phyloP scores from a whole-genome alignment of 225 moss, liverwort and hornwort genomes.

The Polytrichum formosum region DNA sequence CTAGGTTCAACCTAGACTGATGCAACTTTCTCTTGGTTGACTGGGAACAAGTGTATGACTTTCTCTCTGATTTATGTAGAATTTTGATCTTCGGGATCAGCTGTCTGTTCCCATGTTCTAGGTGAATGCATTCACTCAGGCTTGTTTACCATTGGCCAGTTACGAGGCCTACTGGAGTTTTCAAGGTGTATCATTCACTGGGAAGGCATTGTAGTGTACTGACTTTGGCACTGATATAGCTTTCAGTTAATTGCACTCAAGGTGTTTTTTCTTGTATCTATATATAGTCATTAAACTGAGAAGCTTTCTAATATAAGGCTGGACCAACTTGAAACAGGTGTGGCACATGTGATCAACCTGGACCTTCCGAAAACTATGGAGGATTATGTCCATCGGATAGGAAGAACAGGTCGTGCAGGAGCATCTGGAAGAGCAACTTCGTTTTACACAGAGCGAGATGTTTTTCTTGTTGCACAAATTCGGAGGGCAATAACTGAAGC shows the following conservation, averaged over 20 bases:
- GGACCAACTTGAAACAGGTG: slow-evolving; percentile 48
- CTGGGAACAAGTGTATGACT: no score
- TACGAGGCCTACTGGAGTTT: no score
- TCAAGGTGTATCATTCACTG: neutral
- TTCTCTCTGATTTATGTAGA: no score
- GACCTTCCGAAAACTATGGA: slow-evolving; percentile 99
- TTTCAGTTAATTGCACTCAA: neutral
- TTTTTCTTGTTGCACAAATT: slow-evolving; percentile 96
- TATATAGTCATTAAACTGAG: no score
- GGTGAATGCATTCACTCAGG: no score
- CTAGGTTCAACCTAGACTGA: no score
- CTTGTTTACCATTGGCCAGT: no score
- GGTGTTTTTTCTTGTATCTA: no score
- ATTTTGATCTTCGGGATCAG: no score
- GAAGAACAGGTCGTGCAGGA: slow-evolving; percentile 96
- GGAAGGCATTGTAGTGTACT: neutral
- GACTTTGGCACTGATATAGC: slow-evolving; percentile 3
- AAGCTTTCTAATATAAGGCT: neutral
- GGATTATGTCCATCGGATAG: slow-evolving; percentile 97
- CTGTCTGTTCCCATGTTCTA: no score
- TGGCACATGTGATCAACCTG: slow-evolving; percentile 97
- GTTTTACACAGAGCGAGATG: slow-evolving; percentile 91
- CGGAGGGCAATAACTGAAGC: slow-evolving; percentile 98
- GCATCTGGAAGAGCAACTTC: slow-evolving; percentile 95
- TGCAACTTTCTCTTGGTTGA: no score